These are phyloP conservation scores for Plasmodium gonderi DNA, from an alignment of 169 alveolate genomes.

Conservation along the genomic window DNA sequence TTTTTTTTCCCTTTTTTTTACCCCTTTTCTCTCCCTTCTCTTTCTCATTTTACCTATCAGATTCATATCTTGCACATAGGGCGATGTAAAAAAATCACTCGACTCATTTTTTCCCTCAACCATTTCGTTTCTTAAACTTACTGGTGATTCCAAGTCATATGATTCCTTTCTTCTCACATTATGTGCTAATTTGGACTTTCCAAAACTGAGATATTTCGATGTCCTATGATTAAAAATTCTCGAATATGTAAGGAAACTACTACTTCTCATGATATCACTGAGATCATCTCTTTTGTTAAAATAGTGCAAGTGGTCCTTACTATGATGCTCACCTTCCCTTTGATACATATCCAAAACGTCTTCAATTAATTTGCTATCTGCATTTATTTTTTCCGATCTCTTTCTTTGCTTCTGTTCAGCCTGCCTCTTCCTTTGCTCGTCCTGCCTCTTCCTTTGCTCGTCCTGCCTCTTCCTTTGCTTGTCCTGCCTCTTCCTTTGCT, in stretches of 20 bases:
- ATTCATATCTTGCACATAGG: conserved; percentile 1
- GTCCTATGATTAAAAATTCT: conserved; percentile 5
- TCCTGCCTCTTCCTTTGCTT: not conserved
- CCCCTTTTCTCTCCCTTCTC: no score
- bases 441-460: not conserved
- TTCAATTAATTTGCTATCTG: conserved; percentile 8
- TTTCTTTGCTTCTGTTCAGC: not conserved
- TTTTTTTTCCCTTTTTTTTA: not conserved
- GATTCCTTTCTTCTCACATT: not conserved
- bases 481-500: not conserved
- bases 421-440: not conserved
- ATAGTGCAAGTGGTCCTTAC: not conserved
- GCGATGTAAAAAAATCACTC: conserved; percentile 39
- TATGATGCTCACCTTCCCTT: not conserved
- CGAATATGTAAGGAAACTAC: not conserved
- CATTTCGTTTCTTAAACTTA: conserved; percentile 9
- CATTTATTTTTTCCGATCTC: not conserved
- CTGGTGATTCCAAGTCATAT: conserved; percentile 31
- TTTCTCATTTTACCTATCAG: not conserved
- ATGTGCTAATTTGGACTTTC: not conserved
- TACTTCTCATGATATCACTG: conserved; percentile 9
- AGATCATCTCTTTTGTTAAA: conserved; percentile 13
- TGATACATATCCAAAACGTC: conserved; percentile 8
- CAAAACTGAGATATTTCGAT: conserved; percentile 26
- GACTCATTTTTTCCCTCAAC: not conserved